phyloP scores from a whole-genome alignment of 1,284 basidiomycete genomes.

The Xanthoconium separans region DNA sequence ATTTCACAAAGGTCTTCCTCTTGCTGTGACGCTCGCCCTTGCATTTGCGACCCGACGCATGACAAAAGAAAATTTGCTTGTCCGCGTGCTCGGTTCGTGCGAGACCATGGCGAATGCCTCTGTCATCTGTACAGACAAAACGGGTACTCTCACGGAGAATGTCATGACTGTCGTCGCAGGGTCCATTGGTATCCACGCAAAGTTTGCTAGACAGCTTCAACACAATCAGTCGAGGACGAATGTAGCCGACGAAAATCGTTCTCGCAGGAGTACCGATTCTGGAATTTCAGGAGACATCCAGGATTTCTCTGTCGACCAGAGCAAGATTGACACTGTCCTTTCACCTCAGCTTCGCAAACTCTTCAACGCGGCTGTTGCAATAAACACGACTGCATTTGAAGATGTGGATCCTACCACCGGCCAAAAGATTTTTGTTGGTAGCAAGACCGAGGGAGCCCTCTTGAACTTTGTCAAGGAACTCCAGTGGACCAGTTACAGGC shows the following conservation, averaged over 20 bases:
- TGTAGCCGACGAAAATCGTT: slow-evolving; percentile 55
- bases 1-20: slow-evolving; percentile 68
- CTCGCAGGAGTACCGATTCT: slow-evolving; percentile 34
- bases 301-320: slow-evolving; percentile 87
- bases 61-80: slow-evolving; percentile 92
- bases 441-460: slow-evolving; percentile 96
- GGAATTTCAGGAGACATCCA: slow-evolving; percentile 43
- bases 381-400: slow-evolving; percentile 97
- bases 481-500: slow-evolving; percentile 77
- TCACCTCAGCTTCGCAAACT: slow-evolving; percentile 63
- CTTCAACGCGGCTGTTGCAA: slow-evolving; percentile 84
- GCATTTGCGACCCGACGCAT: slow-evolving; percentile 98
- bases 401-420: slow-evolving; percentile 69
- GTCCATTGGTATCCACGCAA: slow-evolving; percentile 89
- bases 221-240: slow-evolving; percentile 79
- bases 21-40: slow-evolving; percentile 94
- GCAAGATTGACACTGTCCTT: slow-evolving; percentile 64
- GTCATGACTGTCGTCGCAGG: slow-evolving; percentile 96
- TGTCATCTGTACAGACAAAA: slow-evolving; percentile 96
- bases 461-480: slow-evolving; percentile 88
- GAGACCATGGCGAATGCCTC: slow-evolving; percentile 99
- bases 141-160: slow-evolving; percentile 90
- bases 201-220: slow-evolving; percentile 82
- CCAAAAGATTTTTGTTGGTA: slow-evolving; percentile 80
- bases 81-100: slow-evolving; percentile 93